Conservation (phyloP, 192 early-diverging fungal genomes). For the Coemansia sp. region DNA sequence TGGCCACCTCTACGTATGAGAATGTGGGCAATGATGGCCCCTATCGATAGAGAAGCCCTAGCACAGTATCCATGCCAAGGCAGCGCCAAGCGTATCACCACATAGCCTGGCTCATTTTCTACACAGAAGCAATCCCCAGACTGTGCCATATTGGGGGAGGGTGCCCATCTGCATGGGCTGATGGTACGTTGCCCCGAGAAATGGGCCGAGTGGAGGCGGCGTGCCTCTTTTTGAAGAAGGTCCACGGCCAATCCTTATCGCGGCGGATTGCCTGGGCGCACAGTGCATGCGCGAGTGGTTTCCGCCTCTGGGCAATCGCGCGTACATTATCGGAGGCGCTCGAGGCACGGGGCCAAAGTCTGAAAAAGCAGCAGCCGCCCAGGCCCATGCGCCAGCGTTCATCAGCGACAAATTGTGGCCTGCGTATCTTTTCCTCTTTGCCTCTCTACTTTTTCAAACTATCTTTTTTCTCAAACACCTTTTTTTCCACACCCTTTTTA, state of each 20-base stretch:
- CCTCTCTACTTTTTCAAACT: slow-evolving; percentile 7
- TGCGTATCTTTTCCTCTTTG: slow-evolving; percentile 16
- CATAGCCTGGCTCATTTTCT: not conserved
- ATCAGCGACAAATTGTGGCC: slow-evolving; percentile 3
- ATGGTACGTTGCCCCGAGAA: not conserved
- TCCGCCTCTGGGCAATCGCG: slow-evolving; percentile 1
- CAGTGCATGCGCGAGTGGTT: not conserved
- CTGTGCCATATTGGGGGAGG: not conserved
- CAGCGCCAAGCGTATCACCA: not conserved
- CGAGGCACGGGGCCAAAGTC: slow-evolving; percentile 5
- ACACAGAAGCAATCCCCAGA: not conserved
- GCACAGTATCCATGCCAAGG: not conserved
- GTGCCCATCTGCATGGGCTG: not conserved
- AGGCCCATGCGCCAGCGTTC: not conserved
- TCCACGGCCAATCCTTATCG: not conserved
- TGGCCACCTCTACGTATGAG: not conserved
- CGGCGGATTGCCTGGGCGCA: not conserved
- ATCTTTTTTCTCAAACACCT: not conserved
- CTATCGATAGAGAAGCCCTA: not conserved
- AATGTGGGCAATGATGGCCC: not conserved
- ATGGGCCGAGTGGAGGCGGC: not conserved
- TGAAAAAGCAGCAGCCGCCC: not conserved
- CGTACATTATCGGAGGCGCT: slow-evolving; percentile 2
- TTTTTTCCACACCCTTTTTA: not conserved
- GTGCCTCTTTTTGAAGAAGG: not conserved